Evolutionary conservation across 148 eudicot genomes (phyloP), one percentile per base, ranked within the genome.

Genomic region (Fagopyrum homotropicum): DNA sequence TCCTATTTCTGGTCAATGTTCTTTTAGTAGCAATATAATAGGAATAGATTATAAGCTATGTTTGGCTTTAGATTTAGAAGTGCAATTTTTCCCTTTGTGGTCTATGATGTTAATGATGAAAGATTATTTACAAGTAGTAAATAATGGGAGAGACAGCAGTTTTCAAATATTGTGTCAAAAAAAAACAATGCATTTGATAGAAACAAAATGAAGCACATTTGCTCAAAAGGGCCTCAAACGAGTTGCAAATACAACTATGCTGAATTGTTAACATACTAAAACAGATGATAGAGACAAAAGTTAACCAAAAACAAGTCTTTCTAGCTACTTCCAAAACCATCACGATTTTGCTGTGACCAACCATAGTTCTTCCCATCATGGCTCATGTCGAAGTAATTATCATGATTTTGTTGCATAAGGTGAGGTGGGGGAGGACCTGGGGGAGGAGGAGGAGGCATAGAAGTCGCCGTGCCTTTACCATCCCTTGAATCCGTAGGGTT

Each of bases 381-480:
- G 73, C 73, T 84, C 44, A 49, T 48, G 46, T 82, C 91, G 81
- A 61, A 81, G 77, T 72, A 84, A 46, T 77, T 75, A 52, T 85
- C 87, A 69, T 84, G 84, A 63, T 85, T 81, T 16, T 80, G 81
- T 77, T 88, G 93, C 78, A 84, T 48, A 76, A 85, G 48, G 70
- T 87, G 89, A 69, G 87, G 81, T 7, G 91, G 89, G 1, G 90
- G 91, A 44, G 85, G 80, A 45, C 85, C 85, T 17, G 85, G 93
- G 44, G 94, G 97, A 29, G 86, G 89, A 9, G 88, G 89, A 9
- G 93, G 97, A 26, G 87, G 82, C 80, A 83, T 91, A 14, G 87
- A 80, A 55, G 88, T 78, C 49, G 76, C 69, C 68, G 79, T 54
- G 45, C 85, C 87, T 69, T 78, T 79, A 9, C 73, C 77, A 56